Percentiles rank a stretch among this genome's conserved stretches.
These are phyloP conservation scores for Pestalotiopsis sp. DNA, from an alignment of 2,329 filamentous ascomycete genomes.

Conservation along the genomic window DNA sequence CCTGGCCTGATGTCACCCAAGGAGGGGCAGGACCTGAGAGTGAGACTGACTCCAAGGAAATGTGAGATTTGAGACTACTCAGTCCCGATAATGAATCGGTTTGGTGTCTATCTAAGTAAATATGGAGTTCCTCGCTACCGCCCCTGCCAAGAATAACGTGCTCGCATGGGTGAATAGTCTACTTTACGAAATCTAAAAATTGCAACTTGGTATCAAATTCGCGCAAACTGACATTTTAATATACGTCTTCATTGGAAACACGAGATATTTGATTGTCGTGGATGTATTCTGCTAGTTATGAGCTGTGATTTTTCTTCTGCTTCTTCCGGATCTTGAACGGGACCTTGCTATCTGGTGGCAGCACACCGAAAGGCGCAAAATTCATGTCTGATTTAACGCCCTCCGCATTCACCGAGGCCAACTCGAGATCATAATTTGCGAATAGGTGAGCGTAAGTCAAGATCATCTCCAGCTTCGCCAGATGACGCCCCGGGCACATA, in stretches of 20 bases:
- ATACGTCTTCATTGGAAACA: too few relatives aligned
- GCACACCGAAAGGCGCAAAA: background rate
- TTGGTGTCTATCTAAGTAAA: too few relatives aligned
- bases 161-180: too few relatives aligned
- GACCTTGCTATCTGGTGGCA: background rate
- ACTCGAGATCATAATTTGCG: background rate
- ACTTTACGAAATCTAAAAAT: too few relatives aligned
- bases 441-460: background rate
- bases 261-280: too few relatives aligned
- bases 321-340: background rate
- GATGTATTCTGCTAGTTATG: too few relatives aligned
- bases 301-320: too few relatives aligned
- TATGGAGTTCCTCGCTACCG: too few relatives aligned
- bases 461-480: constrained; percentile 16
- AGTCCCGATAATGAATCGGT: too few relatives aligned
- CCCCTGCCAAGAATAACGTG: too few relatives aligned
- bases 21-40: background rate
- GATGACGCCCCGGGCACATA: constrained; percentile 22
- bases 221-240: too few relatives aligned
- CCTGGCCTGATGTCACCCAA: constrained; percentile 2
- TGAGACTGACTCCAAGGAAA: background rate
- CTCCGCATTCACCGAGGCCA: background rate
- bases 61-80: background rate
- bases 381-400: background rate
- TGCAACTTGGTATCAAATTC: too few relatives aligned